Evolutionary conservation across 2,329 filamentous ascomycete species (phyloP).

Genomic region (Lachnellula occidentalis): DNA sequence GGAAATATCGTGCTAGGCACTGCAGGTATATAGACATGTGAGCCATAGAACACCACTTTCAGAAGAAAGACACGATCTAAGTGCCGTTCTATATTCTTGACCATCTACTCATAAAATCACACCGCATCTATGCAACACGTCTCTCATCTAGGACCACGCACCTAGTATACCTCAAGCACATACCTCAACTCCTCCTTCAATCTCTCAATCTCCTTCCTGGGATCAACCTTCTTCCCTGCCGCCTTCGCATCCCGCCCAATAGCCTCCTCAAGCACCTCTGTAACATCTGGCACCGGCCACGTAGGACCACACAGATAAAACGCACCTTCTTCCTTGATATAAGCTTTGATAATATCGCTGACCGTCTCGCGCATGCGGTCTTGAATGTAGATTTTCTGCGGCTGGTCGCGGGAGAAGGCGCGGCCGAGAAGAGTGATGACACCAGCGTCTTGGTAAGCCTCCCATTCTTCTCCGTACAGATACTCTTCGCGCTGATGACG

Average conservation of each 20-base stretch:
- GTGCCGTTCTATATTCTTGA: background rate
- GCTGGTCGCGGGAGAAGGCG: constrained; percentile 94
- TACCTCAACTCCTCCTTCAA: constrained; percentile 93
- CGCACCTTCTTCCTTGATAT: constrained; percentile 78
- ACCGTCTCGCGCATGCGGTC: constrained; percentile 92
- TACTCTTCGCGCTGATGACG: constrained; percentile 98
- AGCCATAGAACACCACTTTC: background rate
- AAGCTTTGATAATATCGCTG: constrained; percentile 75
- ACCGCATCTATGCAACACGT: background rate
- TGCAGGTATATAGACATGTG: background rate
- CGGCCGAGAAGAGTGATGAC: constrained; percentile 91
- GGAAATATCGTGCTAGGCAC: background rate
- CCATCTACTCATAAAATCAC: background rate
- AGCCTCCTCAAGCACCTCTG: constrained; percentile 87
- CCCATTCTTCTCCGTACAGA: constrained; percentile 98
- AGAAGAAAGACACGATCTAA: background rate
- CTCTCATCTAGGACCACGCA: background rate
- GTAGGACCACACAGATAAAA: constrained; percentile 98
- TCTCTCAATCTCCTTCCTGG: constrained; percentile 88
- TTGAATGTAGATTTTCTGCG: constrained; percentile 99
- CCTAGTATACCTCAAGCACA: constrained; percentile 91
- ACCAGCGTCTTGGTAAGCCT: constrained; percentile 91
- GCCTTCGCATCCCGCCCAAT: constrained; percentile 69
- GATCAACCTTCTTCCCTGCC: constrained; percentile 73
- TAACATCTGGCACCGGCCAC: constrained; percentile 97